Evolutionary conservation across 73 alveolate species (phyloP).

Genomic region (Paramecium bursaria): DNA sequence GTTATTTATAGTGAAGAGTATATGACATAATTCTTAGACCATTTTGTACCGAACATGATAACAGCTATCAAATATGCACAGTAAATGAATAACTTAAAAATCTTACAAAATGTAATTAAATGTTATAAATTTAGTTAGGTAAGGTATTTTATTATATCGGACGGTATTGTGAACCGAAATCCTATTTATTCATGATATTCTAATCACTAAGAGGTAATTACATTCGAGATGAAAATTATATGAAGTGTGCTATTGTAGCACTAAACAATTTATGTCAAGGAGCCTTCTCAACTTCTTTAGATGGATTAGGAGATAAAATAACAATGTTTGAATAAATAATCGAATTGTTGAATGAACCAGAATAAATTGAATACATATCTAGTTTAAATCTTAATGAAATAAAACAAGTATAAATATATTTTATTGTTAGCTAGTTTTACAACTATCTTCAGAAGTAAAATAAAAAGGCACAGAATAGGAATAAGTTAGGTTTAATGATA

Average conservation of each 20-base stretch:
- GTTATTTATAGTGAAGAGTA: constrained; percentile 93
- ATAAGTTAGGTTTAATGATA: neutral
- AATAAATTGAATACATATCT: constrained; percentile 1
- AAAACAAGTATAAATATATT: neutral
- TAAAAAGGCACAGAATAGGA: constrained; percentile 9
- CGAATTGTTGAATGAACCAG: constrained; percentile 8
- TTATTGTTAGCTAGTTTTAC: neutral
- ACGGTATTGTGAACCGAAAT: constrained; percentile 72
- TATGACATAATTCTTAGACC: constrained; percentile 92
- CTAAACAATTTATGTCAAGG: constrained; percentile 76
- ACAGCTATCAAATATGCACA: constrained; percentile 71
- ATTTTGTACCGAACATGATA: constrained; percentile 71
- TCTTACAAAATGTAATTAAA: constrained; percentile 64
- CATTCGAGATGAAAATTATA: constrained; percentile 78
- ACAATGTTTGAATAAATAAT: constrained; percentile 37
- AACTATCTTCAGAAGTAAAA: neutral
- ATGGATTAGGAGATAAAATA: constrained; percentile 79
- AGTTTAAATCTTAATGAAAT: neutral
- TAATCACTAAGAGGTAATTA: constrained; percentile 70
- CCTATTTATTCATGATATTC: constrained; percentile 59
- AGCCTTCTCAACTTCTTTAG: constrained; percentile 71
- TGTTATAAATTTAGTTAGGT: constrained; percentile 54
- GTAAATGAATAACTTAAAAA: constrained; percentile 72
- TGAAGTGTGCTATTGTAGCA: constrained; percentile 78
- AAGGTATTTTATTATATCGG: constrained; percentile 67